These are phyloP conservation scores for Entrophospora sp. DNA, from an alignment of 192 early-diverging fungal genomes.

Conservation along the genomic window DNA sequence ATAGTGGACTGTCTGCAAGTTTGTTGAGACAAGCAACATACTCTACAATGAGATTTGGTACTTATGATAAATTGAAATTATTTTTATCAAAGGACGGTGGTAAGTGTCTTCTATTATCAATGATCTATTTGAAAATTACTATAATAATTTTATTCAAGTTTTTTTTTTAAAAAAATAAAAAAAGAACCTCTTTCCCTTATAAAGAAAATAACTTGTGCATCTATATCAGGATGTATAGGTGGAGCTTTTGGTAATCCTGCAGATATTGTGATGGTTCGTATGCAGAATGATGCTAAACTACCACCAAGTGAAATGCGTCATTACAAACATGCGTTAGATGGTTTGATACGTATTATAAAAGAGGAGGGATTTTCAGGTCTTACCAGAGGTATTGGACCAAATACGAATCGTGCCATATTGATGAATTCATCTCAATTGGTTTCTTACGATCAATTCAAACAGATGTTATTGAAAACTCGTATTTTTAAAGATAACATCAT, in stretches of 20 bases:
- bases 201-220: conserved; percentile 37
- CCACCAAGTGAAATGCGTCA: conserved; percentile 52
- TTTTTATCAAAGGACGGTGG: conserved; percentile 39
- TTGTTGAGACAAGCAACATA: conserved; percentile 73
- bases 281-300: conserved; percentile 73
- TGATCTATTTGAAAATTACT: not conserved
- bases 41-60: conserved; percentile 69
- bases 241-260: conserved; percentile 68
- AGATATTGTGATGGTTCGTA: conserved; percentile 72
- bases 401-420: conserved; percentile 82
- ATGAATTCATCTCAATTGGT: conserved; percentile 66
- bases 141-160: not conserved
- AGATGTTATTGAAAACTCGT: conserved; percentile 48
- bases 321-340: conserved; percentile 70
- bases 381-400: conserved; percentile 86
- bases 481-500: conserved; percentile 54
- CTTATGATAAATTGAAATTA: conserved; percentile 64
- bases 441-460: conserved; percentile 73
- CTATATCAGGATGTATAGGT: conserved; percentile 44
- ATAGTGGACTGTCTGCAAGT: conserved; percentile 63
- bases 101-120: conserved; percentile 15
- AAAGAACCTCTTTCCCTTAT: conserved; percentile 30
- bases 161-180: not conserved
- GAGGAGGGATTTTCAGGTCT: conserved; percentile 68
- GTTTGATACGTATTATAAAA: conserved; percentile 62